phyloP scores from a whole-genome alignment of 495 filamentous ascomycete species.

The Lepidopterella palustris region DNA sequence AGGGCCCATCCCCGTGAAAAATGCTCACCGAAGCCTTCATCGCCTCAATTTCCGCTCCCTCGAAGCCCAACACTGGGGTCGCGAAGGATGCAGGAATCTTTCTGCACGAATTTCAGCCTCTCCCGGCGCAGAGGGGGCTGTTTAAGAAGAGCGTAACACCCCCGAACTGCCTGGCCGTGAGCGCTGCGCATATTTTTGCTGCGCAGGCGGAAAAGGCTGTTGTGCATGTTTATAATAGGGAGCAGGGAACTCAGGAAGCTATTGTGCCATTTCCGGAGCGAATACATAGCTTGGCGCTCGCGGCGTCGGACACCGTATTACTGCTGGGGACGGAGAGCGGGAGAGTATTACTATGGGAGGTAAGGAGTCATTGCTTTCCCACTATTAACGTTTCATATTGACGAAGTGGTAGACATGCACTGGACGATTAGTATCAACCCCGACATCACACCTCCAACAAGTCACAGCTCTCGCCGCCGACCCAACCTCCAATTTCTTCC shows the following conservation, averaged over 20 bases:
- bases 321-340: constrained; percentile 82
- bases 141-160: constrained; percentile 91
- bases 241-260: constrained; percentile 78
- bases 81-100: constrained; percentile 78
- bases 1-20: too few species aligned
- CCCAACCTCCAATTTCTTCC: constrained; percentile 66
- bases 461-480: constrained; percentile 69
- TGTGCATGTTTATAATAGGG: constrained; percentile 80
- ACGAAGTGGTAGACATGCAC: constrained; percentile 58
- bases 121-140: constrained; percentile 58
- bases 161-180: constrained; percentile 72
- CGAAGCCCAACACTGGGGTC: constrained; percentile 57
- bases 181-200: constrained; percentile 77
- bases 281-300: constrained; percentile 64
- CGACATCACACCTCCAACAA: constrained; percentile 77
- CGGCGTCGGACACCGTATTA: constrained; percentile 55
- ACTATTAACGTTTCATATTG: background rate
- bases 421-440: constrained; percentile 81
- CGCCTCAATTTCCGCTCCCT: constrained; percentile 59
- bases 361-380: constrained; percentile 37
- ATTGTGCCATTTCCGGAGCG: constrained; percentile 78
- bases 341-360: constrained; percentile 88
- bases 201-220: constrained; percentile 87
- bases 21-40: constrained; percentile 83
- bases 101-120: constrained; percentile 72